Evolutionary conservation across 1,284 basidiomycete species (phyloP), one percentile per base, ranked within the genome.

Genomic region (Malassezia furfur): DNA sequence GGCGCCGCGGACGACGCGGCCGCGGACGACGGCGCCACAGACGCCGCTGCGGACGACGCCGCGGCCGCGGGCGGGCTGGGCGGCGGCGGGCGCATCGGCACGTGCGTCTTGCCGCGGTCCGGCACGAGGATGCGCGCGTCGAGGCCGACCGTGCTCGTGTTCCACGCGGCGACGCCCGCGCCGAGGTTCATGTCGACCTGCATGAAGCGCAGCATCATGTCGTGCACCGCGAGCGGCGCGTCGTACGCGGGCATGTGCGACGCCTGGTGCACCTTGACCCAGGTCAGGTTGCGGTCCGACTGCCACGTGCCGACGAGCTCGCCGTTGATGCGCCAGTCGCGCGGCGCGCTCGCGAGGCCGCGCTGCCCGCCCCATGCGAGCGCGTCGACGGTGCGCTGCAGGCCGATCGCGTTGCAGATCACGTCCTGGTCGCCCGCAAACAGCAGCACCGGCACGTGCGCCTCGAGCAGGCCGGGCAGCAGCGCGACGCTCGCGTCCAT

Each of bases 351-450:
- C 37, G 52, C 57, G 37, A 67, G 81, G 0, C 93, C 93, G n/a
- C 78, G 84, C 45, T 75, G 82, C 1, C 90, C 91, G 56, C 82
- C 84, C 93, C 93, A 99, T 3, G 79, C 79, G 79, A 99, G 79
- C 22, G 80, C 78, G 56, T 86, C 84, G 35, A 96, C 87, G 80
- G 88, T 84, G 56, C 81, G 81, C 77, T 94, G 88, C 48, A 91
- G 81, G 2, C 93, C 93, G 54, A 93, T 80, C 70, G 94, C 85
- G 75, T 96, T 96, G 65, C 70, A 98, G 62, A 96, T 93, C 49
- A 93, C 79, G 75, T 99, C 93, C 76, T 96, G 86, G 72, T 93
- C 91, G 14, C 93, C 93, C 0, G 85, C 90, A 67, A 96, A 98
- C 48, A 99, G 80, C 69, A 98, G 74, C n/a, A 96, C 81, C 1